Evolutionary conservation across 495 filamentous ascomycete genomes (phyloP).

Genomic region (Letharia lupina): DNA sequence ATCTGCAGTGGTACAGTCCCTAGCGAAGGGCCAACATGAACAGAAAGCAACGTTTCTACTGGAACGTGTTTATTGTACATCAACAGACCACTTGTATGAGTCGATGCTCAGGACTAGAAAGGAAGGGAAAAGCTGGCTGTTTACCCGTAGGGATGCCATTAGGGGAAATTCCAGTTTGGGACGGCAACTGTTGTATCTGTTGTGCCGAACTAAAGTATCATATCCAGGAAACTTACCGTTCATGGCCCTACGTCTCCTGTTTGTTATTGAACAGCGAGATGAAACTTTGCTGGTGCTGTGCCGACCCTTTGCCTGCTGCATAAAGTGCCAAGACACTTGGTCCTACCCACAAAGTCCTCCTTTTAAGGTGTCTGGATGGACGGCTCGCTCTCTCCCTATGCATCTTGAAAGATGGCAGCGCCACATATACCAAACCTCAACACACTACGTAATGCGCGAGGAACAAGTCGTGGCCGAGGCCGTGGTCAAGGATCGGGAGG

Average conservation of each 20-base stretch:
- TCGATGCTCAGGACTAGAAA: background rate
- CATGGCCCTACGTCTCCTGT: too few relatives aligned
- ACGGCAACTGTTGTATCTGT: background rate
- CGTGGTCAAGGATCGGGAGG: constrained; percentile 39
- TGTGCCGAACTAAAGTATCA: background rate
- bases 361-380: background rate
- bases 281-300: background rate
- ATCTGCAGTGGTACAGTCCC: background rate
- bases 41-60: background rate
- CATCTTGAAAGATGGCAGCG: constrained; percentile 48
- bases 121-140: background rate
- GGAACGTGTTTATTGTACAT: background rate
- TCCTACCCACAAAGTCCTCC: constrained; percentile 1
- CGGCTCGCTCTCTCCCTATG: background rate
- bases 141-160: background rate
- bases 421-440: constrained; percentile 71
- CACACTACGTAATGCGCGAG: constrained; percentile 45
- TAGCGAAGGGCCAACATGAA: background rate
- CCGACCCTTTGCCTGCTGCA: too few relatives aligned
- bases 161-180: background rate
- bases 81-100: background rate
- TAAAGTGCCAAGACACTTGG: background rate
- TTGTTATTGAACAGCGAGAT: background rate
- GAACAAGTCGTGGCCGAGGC: constrained; percentile 35
- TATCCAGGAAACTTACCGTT: background rate